Base-by-base conservation (phyloP, 371 early-diverging fungal genomes). In the Phascolomyces articulosus region DNA sequence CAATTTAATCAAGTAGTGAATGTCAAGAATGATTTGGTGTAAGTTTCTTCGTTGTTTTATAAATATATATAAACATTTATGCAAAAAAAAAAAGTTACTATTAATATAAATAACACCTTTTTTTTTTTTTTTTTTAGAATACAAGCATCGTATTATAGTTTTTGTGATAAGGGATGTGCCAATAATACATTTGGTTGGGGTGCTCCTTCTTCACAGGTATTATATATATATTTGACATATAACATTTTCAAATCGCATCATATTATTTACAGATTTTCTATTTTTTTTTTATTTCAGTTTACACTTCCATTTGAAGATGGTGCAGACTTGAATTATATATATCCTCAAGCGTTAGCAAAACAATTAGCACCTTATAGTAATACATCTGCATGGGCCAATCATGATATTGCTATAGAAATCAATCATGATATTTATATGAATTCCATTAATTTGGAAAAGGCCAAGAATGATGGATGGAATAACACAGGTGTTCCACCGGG, bases 331-430 rank as follows among this genome's bases (percentile, higher is more conserved):
- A 82, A 79, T 53, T 76, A 78, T 58, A 68, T 79, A 10, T 79
- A 82, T 60, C 83, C 83, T 0, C 83, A 82, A 55, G 75, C 83
- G 9, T 53, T 82, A 15, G 83, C 83, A 0, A 82, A 79, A 41
- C 83, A 82, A 54, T 41, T 82, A 31, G 77, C 78, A 21, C 80
- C 78, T 16, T 79, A 76, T 29, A 78, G 72, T 38, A 74, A 72
- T 24, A 72, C 74, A 0, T 72, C 76, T 1, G 75, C 71, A 10
- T 79, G 83, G 76, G 65, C 77, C 10, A 66, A 74, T 13, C 70
- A 71, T 40, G 83, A 82, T 64, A 69, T 82, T 29, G 72, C 70
- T n/a, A 72, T 79, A 34, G 78, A 75, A 28, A 71, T 82, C 44
- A 82, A 82, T 23, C 80, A 79, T 34, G 80, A 82, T 54, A 60